phyloP scores from a whole-genome alignment of 768 basidiomycete genomes.

The Lactarius indigo region DNA sequence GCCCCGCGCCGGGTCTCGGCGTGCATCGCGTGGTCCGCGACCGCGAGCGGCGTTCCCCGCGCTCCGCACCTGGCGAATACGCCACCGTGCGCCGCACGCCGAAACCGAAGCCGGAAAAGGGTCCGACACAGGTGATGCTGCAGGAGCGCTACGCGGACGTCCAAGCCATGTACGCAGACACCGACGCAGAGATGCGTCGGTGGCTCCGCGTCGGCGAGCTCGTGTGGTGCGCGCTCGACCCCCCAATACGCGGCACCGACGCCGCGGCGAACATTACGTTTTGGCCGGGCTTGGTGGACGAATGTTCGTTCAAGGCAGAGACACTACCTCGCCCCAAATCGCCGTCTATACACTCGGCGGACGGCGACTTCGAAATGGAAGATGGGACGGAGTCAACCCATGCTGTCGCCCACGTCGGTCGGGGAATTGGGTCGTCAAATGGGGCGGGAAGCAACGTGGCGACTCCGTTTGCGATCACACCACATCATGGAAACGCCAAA shows the following conservation, averaged over 20 bases:
- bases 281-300: conserved; percentile 73
- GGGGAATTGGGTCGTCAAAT: not conserved
- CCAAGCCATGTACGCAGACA: conserved; percentile 49
- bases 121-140: conserved; percentile 47
- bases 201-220: conserved; percentile 69
- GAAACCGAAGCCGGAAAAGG: conserved; percentile 32
- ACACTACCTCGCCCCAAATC: conserved; percentile 34
- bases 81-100: conserved; percentile 40
- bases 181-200: conserved; percentile 45
- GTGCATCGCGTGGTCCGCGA: conserved; percentile 20
- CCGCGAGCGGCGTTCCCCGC: conserved; percentile 16
- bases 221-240: conserved; percentile 61
- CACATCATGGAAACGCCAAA: conserved; percentile 16
- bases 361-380: conserved; percentile 26
- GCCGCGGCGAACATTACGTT: conserved; percentile 49
- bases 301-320: conserved; percentile 47
- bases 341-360: conserved; percentile 22
- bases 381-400: conserved; percentile 12
- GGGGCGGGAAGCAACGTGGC: not conserved
- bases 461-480: conserved; percentile 15
- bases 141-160: conserved; percentile 65
- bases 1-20: conserved; percentile 7
- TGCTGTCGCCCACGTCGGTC: not conserved
- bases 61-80: conserved; percentile 33
- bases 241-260: conserved; percentile 45